Evolutionary conservation across 108 stramenopile species (phyloP).

Genomic region (Cyclotella choctawhatcheeana): DNA sequence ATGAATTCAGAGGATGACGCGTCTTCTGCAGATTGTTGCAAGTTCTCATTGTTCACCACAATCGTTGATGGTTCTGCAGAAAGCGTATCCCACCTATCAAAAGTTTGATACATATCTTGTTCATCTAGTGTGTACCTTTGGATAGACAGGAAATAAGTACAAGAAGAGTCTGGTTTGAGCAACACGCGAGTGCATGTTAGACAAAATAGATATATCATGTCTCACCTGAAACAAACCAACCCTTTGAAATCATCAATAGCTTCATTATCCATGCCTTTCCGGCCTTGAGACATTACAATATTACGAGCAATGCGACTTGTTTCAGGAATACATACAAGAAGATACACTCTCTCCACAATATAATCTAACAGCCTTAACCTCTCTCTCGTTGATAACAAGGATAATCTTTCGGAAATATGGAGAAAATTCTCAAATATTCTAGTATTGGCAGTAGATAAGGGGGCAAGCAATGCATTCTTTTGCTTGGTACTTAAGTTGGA

Average conservation of each 20-base stretch:
- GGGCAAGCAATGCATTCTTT: constrained; percentile 19
- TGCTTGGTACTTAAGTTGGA: constrained; percentile 25
- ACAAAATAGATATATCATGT: neutral
- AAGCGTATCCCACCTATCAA: constrained; percentile 59
- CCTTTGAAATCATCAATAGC: constrained; percentile 68
- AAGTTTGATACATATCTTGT: constrained; percentile 60
- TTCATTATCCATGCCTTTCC: constrained; percentile 65
- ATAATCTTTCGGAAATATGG: constrained; percentile 32
- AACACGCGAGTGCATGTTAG: neutral
- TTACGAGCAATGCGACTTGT: constrained; percentile 58
- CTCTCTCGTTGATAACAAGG: constrained; percentile 32
- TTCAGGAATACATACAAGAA: constrained; percentile 57
- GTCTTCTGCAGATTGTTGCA: no score
- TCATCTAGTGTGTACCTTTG: constrained; percentile 55
- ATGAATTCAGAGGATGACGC: no score
- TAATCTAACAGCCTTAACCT: constrained; percentile 55
- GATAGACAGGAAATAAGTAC: no score
- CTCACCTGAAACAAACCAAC: constrained; percentile 61
- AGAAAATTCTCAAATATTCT: constrained; percentile 45
- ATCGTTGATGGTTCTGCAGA: constrained; percentile 33
- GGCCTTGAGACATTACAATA: constrained; percentile 54
- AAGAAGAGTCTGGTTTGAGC: no score
- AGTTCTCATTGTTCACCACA: no score
- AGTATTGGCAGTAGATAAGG: constrained; percentile 30
- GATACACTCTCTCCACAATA: constrained; percentile 53